phyloP scores from a whole-genome alignment of 768 basidiomycete species.

The Pleurotus citrinopileatus region DNA sequence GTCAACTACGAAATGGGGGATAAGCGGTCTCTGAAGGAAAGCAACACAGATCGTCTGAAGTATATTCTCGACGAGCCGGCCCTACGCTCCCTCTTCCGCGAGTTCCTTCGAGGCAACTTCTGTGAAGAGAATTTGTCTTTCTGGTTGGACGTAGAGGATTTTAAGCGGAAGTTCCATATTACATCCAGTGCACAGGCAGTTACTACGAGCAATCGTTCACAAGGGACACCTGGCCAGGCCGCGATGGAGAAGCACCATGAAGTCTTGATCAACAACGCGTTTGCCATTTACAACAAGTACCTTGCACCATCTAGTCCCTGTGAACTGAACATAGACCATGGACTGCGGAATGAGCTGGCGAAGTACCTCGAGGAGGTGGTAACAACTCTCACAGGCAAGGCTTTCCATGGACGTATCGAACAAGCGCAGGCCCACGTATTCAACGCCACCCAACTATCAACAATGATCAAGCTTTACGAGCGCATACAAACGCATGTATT shows the following conservation, averaged over 20 bases:
- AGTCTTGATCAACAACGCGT: constrained; percentile 89
- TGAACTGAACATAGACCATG: constrained; percentile 98
- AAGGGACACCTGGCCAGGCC: constrained; percentile 66
- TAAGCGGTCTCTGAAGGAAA: constrained; percentile 69
- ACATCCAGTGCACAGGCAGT: constrained; percentile 87
- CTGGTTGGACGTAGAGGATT: constrained; percentile 97
- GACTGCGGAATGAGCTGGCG: constrained; percentile 89
- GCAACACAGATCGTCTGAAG: constrained; percentile 86
- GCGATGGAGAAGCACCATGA: constrained; percentile 99
- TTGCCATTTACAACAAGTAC: constrained; percentile 91
- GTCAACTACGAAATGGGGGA: constrained; percentile 50
- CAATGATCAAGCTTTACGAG: constrained; percentile 90
- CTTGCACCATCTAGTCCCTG: constrained; percentile 93
- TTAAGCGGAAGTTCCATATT: constrained; percentile 93
- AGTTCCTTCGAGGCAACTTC: constrained; percentile 91
- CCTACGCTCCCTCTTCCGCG: constrained; percentile 86
- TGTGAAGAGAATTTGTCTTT: constrained; percentile 98
- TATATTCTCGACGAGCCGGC: constrained; percentile 94
- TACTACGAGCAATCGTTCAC: constrained; percentile 33
- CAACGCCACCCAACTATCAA: constrained; percentile 95
- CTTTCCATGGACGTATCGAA: constrained; percentile 78
- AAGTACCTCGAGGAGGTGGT: constrained; percentile 92
- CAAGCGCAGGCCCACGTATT: constrained; percentile 77
- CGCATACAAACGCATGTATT: constrained; percentile 97
- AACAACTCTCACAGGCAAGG: constrained; percentile 69